Conservation (phyloP, 2,329 filamentous ascomycete species). For the Neofusicoccum cordaticola region DNA sequence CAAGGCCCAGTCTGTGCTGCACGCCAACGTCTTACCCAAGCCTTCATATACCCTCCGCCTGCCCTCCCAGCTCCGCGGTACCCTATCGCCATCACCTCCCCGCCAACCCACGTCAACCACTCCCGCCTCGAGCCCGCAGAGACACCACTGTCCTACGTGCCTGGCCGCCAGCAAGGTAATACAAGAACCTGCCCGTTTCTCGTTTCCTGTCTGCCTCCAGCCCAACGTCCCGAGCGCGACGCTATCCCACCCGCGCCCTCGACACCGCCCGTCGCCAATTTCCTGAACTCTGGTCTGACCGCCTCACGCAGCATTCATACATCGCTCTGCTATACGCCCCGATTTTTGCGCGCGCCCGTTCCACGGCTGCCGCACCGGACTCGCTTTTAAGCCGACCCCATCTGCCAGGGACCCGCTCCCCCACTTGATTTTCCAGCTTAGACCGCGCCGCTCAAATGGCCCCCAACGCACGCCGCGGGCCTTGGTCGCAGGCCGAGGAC, state of each 20-base stretch:
- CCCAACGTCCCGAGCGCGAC: neutral
- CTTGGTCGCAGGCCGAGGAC: conserved; percentile 81
- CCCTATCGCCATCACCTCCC: conserved; percentile 16
- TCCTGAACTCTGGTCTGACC: neutral
- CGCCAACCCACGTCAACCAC: neutral
- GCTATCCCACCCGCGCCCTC: neutral
- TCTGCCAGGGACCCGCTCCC: neutral
- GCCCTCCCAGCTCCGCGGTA: conserved; percentile 12
- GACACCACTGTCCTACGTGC: neutral
- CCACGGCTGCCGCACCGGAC: neutral
- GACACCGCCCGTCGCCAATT: no score
- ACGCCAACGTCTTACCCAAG: conserved; percentile 15
- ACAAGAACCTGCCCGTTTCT: conserved; percentile 9
- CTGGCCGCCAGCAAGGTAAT: conserved; percentile 3
- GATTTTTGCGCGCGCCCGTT: neutral
- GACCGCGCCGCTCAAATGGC: neutral
- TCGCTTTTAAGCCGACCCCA: neutral
- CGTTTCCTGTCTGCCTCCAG: conserved; percentile 9
- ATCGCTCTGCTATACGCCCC: neutral
- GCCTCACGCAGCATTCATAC: neutral
- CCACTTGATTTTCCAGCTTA: neutral
- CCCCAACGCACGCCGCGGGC: conserved; percentile 60
- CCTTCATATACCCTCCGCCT: conserved; percentile 18
- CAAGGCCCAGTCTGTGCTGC: conserved; percentile 9
- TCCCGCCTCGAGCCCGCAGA: neutral